phyloP scores from a whole-genome alignment of 768 basidiomycete species.

The Rhodotorula taiwanensis region DNA sequence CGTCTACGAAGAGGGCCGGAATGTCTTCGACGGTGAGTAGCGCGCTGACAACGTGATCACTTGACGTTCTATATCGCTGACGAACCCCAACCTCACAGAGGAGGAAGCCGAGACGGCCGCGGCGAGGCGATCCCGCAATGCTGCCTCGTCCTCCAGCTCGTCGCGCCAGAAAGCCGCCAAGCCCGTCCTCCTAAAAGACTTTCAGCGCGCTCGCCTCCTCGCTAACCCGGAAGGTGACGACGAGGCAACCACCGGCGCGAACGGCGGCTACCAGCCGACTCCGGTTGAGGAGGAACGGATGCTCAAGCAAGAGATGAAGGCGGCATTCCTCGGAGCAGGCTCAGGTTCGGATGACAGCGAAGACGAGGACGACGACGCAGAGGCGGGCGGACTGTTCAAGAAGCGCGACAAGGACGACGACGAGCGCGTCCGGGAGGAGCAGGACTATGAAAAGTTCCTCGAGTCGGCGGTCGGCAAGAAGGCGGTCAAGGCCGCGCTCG shows the following conservation, averaged over 20 bases:
- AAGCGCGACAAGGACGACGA: slow-evolving; percentile 70
- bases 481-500: slow-evolving; percentile 63
- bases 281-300: slow-evolving; percentile 69
- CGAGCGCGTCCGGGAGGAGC: slow-evolving; percentile 68
- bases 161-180: slow-evolving; percentile 31
- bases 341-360: slow-evolving; percentile 45
- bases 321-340: slow-evolving; percentile 58
- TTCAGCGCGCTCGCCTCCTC: slow-evolving; percentile 46
- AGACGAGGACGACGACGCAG: slow-evolving; percentile 54
- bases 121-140: background rate
- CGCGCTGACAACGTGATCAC: too few relatives aligned
- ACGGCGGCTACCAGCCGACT: slow-evolving; percentile 53
- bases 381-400: slow-evolving; percentile 63
- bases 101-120: slow-evolving; percentile 30
- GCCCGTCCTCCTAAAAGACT: slow-evolving; percentile 46
- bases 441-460: slow-evolving; percentile 76
- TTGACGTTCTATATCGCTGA: too few relatives aligned
- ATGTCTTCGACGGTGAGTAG: slow-evolving; percentile 71
- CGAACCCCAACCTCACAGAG: too few relatives aligned
- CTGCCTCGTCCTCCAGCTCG: background rate
- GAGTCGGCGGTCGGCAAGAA: slow-evolving; percentile 67
- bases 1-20: slow-evolving; percentile 66
- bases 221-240: slow-evolving; percentile 36
- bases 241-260: slow-evolving; percentile 38
- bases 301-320: slow-evolving; percentile 72